A percentile compares a stretch with the other conserved stretches of the same genome.
Conservation (phyloP, 495 filamentous ascomycete species). For the Aspergillus baeticus region DNA sequence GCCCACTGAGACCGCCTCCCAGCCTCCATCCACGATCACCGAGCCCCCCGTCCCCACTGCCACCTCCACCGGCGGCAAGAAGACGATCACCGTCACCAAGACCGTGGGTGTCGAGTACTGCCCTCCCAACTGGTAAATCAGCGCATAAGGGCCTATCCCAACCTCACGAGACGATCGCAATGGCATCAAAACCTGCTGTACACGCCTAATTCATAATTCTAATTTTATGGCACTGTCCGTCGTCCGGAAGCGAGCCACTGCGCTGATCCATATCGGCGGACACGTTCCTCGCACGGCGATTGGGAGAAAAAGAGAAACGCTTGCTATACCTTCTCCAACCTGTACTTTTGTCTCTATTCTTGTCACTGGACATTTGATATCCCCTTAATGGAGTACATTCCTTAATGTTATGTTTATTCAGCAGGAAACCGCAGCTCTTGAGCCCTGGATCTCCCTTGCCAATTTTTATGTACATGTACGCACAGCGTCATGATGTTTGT, state of each 20-base stretch:
- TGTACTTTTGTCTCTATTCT: constrained; percentile 12
- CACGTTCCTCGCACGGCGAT: background rate
- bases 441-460: background rate
- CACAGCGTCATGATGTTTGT: constrained; percentile 9
- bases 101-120: constrained; percentile 33
- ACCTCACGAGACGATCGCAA: constrained; percentile 22
- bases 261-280: background rate
- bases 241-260: background rate
- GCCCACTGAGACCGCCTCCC: constrained; percentile 1
- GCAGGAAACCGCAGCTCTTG: background rate
- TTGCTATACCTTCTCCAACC: background rate
- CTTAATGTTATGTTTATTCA: constrained; percentile 17
- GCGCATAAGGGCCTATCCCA: background rate
- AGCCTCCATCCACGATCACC: background rate
- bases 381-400: constrained; percentile 42
- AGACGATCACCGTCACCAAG: constrained; percentile 29
- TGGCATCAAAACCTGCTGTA: constrained; percentile 30
- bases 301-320: background rate
- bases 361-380: constrained; percentile 18
- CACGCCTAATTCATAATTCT: constrained; percentile 43
- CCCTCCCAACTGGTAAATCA: constrained; percentile 23
- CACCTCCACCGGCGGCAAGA: constrained; percentile 2
- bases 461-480: background rate
- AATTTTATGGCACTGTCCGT: constrained; percentile 18
- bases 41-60: constrained; percentile 2